Percentiles rank a stretch among this genome's conserved stretches.
phyloP scores from a whole-genome alignment of 176 grass and related monocot genomes.

The Miscanthus lutarioriparius region DNA sequence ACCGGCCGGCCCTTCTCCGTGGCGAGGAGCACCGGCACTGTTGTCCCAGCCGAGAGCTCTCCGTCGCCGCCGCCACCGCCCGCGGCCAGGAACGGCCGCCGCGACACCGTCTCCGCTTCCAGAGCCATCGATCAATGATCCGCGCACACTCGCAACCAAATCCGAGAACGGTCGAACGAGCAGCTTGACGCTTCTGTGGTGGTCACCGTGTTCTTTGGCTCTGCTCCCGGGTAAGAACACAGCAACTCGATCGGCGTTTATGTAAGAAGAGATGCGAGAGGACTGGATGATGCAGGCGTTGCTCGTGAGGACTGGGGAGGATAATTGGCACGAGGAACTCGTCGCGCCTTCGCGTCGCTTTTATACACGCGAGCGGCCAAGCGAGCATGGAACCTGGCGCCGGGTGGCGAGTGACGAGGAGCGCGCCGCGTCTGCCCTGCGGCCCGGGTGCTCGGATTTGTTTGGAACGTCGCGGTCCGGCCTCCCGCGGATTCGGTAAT shows the following conservation, averaged over 20 bases:
- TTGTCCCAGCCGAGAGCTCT: neutral
- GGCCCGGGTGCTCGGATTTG: neutral
- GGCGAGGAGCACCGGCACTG: conserved; percentile 13
- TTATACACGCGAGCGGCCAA: neutral
- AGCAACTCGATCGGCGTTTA: neutral
- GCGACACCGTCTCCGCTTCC: neutral
- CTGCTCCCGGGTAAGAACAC: neutral
- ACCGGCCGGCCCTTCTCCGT: conserved; percentile 12
- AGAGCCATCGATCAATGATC: neutral
- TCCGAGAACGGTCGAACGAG: too few species aligned
- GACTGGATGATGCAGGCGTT: neutral
- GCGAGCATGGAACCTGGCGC: neutral
- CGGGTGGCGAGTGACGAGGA: neutral
- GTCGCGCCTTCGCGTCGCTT: neutral
- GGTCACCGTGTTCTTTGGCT: neutral
- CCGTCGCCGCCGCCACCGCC: neutral
- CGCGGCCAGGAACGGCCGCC: neutral
- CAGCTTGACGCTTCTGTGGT: neutral
- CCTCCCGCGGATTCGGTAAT: neutral
- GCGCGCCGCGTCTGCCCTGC: neutral
- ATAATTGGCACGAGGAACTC: conserved; percentile 3
- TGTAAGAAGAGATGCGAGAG: neutral
- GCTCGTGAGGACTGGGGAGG: neutral
- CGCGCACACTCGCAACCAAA: neutral
- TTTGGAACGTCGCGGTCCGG: neutral